Base-by-base conservation (phyloP, 139 green algal species). In the Choricystis sp. region DNA sequence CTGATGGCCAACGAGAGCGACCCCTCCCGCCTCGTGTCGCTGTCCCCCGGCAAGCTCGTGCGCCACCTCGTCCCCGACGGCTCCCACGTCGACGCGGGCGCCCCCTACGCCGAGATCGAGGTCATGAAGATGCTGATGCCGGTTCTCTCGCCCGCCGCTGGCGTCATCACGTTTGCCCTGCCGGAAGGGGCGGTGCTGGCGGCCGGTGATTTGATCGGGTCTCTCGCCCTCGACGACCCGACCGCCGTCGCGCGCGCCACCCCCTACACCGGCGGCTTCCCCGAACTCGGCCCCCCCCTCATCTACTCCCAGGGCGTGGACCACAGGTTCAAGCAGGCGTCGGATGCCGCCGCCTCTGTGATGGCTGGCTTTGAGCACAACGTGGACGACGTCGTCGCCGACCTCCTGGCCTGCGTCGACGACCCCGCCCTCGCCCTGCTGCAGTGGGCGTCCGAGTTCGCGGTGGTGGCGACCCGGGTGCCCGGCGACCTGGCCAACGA, bases 61-160 rank as follows among this genome's bases (percentile, higher is more conserved):
- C 77, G 87, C 22, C 83, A 83, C 68, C 77, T 96, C 48, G 77
- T 94, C 59, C 65, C 80, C 2, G 75, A 90, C 55, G 86, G 85
- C 29, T 68, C 48, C 2, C 72, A 83, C 56, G 77, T 96, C 21
- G 65, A 70, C 19, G 56, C 71, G 4, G 82, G 88, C 68, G 64
- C 83, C 61, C 68, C 86, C 1, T 96, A 90, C 65, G 87, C 84
- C 16, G 87, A 94, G 70, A 66, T 91, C n/a, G 82, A 85, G 71
- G 88, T 94, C 1, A 95, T 96, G 89, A 95, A 96, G 78, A 96
- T 94, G 81, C 68, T 95, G 67, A 94, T 94, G 88, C 79, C 78
- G 29, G 70, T 94, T 63, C 66, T 89, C 29, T 70, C 78, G 1
- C 84, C 87, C 31, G 86, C 86, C 9, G 57, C 79, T 2, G 89